Conservation (phyloP, 2,329 filamentous ascomycete genomes). For the Fusarium irregulare region DNA sequence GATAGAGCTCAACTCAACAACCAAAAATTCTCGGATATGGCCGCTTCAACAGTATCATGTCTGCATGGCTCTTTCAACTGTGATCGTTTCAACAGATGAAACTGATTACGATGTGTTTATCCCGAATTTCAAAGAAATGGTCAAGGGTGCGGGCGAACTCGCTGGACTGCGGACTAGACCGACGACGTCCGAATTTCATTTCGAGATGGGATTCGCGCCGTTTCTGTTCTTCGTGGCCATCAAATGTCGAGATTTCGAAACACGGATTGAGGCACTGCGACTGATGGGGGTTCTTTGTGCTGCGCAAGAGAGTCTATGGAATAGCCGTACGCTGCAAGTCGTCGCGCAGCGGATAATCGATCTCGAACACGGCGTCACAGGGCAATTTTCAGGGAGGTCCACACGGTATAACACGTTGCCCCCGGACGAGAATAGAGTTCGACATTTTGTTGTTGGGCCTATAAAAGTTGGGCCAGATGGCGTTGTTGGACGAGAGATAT, state of each 20-base stretch:
- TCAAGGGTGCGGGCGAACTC: not conserved
- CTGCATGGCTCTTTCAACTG: slow-evolving; percentile 6
- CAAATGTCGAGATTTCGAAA: slow-evolving; percentile 23
- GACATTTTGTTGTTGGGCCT: slow-evolving; percentile 18
- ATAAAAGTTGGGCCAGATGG: not conserved
- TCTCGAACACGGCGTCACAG: slow-evolving; percentile 15
- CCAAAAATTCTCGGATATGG: slow-evolving; percentile 4
- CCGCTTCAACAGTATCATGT: slow-evolving; percentile 16
- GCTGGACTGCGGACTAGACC: not conserved
- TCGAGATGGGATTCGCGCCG: slow-evolving; percentile 22
- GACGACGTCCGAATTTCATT: not conserved
- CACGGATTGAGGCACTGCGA: slow-evolving; percentile 1
- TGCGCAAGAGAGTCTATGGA: slow-evolving; percentile 27
- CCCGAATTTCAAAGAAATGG: slow-evolving; percentile 14
- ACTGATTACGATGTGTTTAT: slow-evolving; percentile 12
- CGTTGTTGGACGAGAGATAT: not conserved
- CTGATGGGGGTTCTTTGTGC: slow-evolving; percentile 19
- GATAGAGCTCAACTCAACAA: not conserved
- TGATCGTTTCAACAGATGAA: not conserved
- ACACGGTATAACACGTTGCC: not conserved
- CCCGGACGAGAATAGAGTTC: slow-evolving; percentile 9
- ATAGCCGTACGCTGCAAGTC: slow-evolving; percentile 11
- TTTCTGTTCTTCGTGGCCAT: slow-evolving; percentile 16
- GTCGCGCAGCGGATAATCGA: slow-evolving; percentile 20
- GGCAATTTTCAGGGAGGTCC: not conserved